Percentiles rank a stretch among this genome's conserved stretches.
Conservation (phyloP, 176 grass and related monocot genomes). For the Oropetium thomaeum region DNA sequence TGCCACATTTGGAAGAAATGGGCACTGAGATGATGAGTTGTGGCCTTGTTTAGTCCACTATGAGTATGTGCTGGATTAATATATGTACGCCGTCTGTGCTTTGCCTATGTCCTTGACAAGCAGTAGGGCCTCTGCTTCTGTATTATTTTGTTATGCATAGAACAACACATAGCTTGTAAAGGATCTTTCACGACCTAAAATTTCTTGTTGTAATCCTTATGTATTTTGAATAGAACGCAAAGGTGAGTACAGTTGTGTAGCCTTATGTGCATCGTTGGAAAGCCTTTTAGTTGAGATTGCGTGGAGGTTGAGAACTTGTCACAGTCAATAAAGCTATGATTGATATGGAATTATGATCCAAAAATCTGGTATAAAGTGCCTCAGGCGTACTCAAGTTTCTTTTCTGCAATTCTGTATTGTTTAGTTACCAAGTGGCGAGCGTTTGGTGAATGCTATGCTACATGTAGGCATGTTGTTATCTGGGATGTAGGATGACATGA, state of each 20-base stretch:
- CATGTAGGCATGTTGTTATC: neutral
- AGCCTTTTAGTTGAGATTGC: neutral
- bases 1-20: neutral
- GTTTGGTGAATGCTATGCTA: neutral
- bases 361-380: slow-evolving; percentile 3
- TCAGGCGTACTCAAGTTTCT: slow-evolving; percentile 12
- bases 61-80: neutral
- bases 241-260: neutral
- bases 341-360: neutral
- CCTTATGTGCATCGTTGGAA: neutral
- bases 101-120: neutral
- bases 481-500: neutral
- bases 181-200: neutral
- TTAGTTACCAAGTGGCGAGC: neutral
- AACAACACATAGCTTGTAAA: neutral
- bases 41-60: neutral
- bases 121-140: neutral
- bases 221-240: neutral
- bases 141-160: neutral
- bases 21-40: neutral
- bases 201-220: neutral
- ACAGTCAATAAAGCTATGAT: neutral
- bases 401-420: neutral
- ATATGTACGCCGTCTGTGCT: neutral
- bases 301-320: neutral